Base-by-base conservation (phyloP, 169 alveolate species). In the Cryptosporidium meleagridis region DNA sequence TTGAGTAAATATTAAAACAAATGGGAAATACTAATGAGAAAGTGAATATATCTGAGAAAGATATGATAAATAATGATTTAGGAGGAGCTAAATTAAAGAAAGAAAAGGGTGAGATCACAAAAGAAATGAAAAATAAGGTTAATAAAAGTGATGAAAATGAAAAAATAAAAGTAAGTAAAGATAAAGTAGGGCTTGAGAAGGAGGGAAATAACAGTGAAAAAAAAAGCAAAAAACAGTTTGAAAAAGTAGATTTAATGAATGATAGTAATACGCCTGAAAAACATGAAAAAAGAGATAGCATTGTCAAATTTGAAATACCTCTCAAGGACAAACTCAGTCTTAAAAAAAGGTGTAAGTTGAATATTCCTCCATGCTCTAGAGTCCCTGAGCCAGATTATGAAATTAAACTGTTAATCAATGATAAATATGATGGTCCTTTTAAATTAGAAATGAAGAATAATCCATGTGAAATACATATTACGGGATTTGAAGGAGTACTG, bases 371-470 rank as follows among this genome's bases (percentile, higher is more conserved):
- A n/a, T 65, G 41, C 23, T 80, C 89, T 44, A 59, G 55, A 48
- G 59, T 80, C 23, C 89, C 89, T 3, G 80, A 80, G 48, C 89
- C 89, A 6, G 68, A 9, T 21, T 80, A 80, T 21, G 39, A 44
- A 0, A 80, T 80, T 23, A 44, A 41, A 16, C 12, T 80, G 53
- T 12, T 80, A 14, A 29, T 80, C 12, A 53, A 62, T 45, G 75
- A 80, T 21, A 58, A 59, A 12, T 80, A 44, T 67, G 89, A 80
- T 16, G 89, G 89, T 29, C 89, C 89, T 26, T 80, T 80, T 33
- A 21, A 35, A 23, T 53, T 80, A 29, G 67, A 61, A 48, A 37
- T 80, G 55, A 80, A 45, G 39, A 31, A 16, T 37, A 48, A 59
- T 7, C 89, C 89, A 10, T 80, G 80, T 26, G 75, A 48, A 37